These are phyloP conservation scores for Amanita phalloides DNA, from an alignment of 768 basidiomycete species.

Conservation along the genomic window DNA sequence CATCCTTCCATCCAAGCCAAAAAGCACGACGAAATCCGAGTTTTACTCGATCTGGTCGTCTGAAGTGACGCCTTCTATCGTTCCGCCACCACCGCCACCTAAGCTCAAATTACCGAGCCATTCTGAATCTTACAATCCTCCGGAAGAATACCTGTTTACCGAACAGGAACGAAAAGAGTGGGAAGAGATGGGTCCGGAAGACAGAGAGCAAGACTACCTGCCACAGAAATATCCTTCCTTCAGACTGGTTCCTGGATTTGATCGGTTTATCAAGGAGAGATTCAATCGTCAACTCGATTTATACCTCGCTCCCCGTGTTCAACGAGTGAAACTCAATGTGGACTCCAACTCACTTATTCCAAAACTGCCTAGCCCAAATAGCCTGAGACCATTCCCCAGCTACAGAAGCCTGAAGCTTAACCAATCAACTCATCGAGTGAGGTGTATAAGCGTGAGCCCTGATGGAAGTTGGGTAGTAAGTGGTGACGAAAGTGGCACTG, in stretches of 20 bases:
- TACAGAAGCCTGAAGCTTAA: conserved; percentile 64
- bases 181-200: conserved; percentile 77
- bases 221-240: conserved; percentile 79
- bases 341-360: conserved; percentile 89
- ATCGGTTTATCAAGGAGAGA: conserved; percentile 85
- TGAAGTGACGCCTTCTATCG: conserved; percentile 57
- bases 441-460: conserved; percentile 74
- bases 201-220: conserved; percentile 82
- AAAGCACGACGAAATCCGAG: conserved; percentile 51
- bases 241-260: conserved; percentile 87
- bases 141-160: conserved; percentile 89
- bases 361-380: conserved; percentile 86
- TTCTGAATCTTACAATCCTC: conserved; percentile 98
- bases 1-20: conserved; percentile 85
- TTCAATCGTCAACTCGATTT: conserved; percentile 92
- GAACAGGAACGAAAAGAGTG: conserved; percentile 74
- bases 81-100: conserved; percentile 88
- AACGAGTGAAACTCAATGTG: conserved; percentile 79
- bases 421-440: conserved; percentile 58
- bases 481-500: conserved; percentile 81
- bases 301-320: conserved; percentile 90
- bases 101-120: conserved; percentile 84
- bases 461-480: conserved; percentile 88
- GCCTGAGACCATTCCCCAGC: conserved; percentile 89
- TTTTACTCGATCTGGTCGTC: conserved; percentile 89